Evolutionary conservation across 306 rosid species (phyloP), one percentile per base, ranked within the genome.

Genomic region (Rosa chinensis): DNA sequence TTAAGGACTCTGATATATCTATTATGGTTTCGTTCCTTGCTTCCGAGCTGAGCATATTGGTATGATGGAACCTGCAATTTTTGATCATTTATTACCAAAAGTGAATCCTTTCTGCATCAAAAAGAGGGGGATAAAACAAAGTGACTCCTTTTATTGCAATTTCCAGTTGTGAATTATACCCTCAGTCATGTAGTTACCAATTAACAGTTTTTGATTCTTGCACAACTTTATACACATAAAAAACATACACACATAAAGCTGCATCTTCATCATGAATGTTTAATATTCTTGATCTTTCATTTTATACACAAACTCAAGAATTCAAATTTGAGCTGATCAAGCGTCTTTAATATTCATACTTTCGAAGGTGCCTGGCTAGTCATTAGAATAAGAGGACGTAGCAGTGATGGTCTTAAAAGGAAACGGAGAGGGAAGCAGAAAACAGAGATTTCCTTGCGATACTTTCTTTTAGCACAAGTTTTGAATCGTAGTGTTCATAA

Each of bases 171-270:
- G 68, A 56, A 74, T 55, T 21, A 56, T 56, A 48, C 78, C 32
- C 14, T 74, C 39, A 21, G 68, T 74, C 49, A 74, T 74, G 68
- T 13, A 74, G 68, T 74, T 74, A 56, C 68, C 42, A 53, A 74
- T 43, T 16, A 56, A 14, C 52, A 55, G 78, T 21, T 56, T 35
- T 56, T 43, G 70, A 75, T 59, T 75, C 28, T 25, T 59, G 55
- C 49, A 61, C 43, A 75, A 75, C 70, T 59, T 75, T 75, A 59
- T 59, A 43, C 70, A 42, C 78, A 44, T 43, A 21, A 59, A 59
- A 59, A 40, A 17, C 56, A 75, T 20, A 16, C 56, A 75, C 5
- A 18, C 47, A 35, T 37, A 75, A 59, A 75, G 78, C 70, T 59
- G 28, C 10, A 75, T 59, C 56, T 59, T 21, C 56, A 75, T 25